A percentile compares a stretch with the other conserved stretches of the same genome.
Evolutionary conservation across 495 filamentous ascomycete genomes (phyloP).

Genomic region (Extremus antarcticus): DNA sequence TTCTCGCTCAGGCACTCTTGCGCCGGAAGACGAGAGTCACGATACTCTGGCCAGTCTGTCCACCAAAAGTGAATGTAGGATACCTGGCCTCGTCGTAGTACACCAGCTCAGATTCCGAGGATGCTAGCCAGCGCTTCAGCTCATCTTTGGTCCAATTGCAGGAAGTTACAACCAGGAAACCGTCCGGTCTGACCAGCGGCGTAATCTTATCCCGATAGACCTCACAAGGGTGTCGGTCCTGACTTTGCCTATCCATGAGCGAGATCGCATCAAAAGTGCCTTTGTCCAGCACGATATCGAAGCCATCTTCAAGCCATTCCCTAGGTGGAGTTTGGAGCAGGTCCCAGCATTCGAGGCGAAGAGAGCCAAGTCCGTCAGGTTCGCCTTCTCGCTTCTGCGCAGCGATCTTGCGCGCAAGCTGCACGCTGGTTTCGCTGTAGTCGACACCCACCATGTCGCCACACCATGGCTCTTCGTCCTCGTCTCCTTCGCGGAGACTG

Average conservation of each 20-base stretch:
- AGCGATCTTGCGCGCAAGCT: constrained; percentile 45
- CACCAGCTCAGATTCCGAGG: constrained; percentile 33
- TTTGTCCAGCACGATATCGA: constrained; percentile 88
- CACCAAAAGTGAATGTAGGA: constrained; percentile 75
- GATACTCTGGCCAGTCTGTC: constrained; percentile 73
- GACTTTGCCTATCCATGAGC: constrained; percentile 47
- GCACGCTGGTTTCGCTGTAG: constrained; percentile 63
- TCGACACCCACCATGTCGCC: constrained; percentile 76
- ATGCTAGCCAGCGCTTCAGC: constrained; percentile 62
- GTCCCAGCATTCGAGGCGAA: constrained; percentile 68
- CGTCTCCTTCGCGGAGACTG: constrained; percentile 46
- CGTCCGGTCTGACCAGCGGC: constrained; percentile 53
- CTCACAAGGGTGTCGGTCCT: constrained; percentile 50
- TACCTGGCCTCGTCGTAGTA: constrained; percentile 63
- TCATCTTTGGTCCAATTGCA: constrained; percentile 98
- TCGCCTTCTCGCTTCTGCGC: constrained; percentile 15
- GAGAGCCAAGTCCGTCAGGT: constrained; percentile 12
- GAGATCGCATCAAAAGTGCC: constrained; percentile 94
- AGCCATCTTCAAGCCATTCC: constrained; percentile 38
- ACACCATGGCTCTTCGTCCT: constrained; percentile 34
- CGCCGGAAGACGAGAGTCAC: constrained; percentile 65
- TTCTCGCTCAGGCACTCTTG: neutral
- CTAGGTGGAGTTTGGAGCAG: constrained; percentile 44
- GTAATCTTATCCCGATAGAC: constrained; percentile 58
- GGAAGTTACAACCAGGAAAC: constrained; percentile 74